A percentile compares a stretch with the other conserved stretches of the same genome.
Evolutionary conservation across 2,329 filamentous ascomycete species (phyloP).

Genomic region (Didymosphaeria variabile): DNA sequence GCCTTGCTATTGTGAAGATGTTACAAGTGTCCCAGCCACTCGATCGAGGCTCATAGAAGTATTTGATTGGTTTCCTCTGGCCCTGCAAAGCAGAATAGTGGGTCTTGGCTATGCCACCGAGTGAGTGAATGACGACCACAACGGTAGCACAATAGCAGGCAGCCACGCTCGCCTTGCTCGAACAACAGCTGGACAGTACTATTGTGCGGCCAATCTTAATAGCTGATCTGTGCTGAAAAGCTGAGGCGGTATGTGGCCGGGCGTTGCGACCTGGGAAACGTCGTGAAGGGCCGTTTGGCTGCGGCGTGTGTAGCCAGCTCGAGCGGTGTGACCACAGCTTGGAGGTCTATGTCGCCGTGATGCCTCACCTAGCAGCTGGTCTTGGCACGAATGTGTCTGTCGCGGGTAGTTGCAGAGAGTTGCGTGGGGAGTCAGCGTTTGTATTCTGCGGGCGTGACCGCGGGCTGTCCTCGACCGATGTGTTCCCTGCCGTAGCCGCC

Average conservation of each 20-base stretch:
- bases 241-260: background rate
- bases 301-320: background rate
- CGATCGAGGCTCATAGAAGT: background rate
- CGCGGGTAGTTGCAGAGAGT: background rate
- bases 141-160: conserved; percentile 2
- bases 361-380: background rate
- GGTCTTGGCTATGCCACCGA: background rate
- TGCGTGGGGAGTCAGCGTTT: too few species aligned
- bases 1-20: conserved; percentile 1
- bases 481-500: background rate
- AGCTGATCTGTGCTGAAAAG: background rate
- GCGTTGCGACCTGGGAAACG: background rate
- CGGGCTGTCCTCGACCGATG: background rate
- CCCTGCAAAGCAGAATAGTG: background rate
- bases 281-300: background rate
- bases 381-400: background rate
- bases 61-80: conserved; percentile 5
- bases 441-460: too few species aligned
- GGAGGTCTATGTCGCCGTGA: background rate
- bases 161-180: background rate
- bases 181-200: background rate
- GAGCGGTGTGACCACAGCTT: background rate
- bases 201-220: background rate
- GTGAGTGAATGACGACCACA: background rate
- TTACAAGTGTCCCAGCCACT: background rate